These are phyloP conservation scores for Kodamaea laetipori DNA, from an alignment of 805 yeast genomes.

Conservation along the genomic window DNA sequence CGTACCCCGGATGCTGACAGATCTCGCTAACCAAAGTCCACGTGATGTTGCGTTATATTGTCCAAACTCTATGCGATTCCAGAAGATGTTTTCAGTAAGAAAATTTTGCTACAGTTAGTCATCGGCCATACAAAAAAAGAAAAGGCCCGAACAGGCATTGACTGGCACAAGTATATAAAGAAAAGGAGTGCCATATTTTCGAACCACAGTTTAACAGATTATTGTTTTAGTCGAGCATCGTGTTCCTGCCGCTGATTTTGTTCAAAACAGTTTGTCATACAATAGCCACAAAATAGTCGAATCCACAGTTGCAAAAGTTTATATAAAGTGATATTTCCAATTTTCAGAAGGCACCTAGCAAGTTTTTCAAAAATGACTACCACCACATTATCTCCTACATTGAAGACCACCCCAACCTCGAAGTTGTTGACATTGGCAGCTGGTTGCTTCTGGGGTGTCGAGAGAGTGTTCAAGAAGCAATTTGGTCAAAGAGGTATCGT, in stretches of 20 bases:
- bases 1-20: neutral
- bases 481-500: conserved; percentile 63
- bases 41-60: conserved; percentile 6
- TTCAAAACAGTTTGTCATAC: no score
- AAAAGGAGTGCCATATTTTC: neutral
- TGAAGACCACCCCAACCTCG: conserved; percentile 37
- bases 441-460: conserved; percentile 89
- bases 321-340: neutral
- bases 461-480: conserved; percentile 74
- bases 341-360: neutral
- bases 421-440: conserved; percentile 49
- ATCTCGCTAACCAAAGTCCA: neutral
- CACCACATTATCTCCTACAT: conserved; percentile 32
- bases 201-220: conserved; percentile 9
- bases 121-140: neutral
- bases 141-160: neutral
- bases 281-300: neutral
- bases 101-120: conserved; percentile 3
- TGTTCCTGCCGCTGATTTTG: no score
- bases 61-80: neutral
- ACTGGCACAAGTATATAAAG: conserved; percentile 4
- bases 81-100: neutral
- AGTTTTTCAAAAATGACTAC: conserved; percentile 6
- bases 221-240: no score
- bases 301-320: conserved; percentile 7